phyloP scores from a whole-genome alignment of 2,329 filamentous ascomycete species.

The Xenosphaeropsis pyriputrescens region DNA sequence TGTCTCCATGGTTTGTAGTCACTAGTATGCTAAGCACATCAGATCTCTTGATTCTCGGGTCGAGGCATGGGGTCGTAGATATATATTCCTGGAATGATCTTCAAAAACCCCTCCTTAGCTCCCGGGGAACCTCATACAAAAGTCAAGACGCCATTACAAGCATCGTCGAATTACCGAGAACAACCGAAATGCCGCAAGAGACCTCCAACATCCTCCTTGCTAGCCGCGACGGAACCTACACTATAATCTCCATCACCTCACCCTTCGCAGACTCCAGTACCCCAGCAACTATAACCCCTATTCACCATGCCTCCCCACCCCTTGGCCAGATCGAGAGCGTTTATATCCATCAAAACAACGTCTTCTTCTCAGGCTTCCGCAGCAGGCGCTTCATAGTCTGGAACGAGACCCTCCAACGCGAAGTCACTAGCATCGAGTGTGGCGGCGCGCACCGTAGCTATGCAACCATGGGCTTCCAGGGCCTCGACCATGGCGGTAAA shows the following conservation, averaged over 20 bases:
- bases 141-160: conserved; percentile 48
- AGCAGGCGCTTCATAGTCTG: conserved; percentile 69
- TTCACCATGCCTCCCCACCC: conserved; percentile 55
- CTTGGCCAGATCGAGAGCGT: conserved; percentile 61
- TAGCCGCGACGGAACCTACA: conserved; percentile 62
- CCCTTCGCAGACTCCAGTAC: no score
- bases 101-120: background rate
- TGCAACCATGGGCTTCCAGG: conserved; percentile 26
- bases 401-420: conserved; percentile 57
- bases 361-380: conserved; percentile 64
- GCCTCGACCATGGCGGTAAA: conserved; percentile 22
- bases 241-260: conserved; percentile 32
- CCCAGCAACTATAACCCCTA: conserved; percentile 24
- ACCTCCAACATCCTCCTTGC: conserved; percentile 47
- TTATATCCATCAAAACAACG: no score
- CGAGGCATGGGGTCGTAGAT: conserved; percentile 36
- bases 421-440: conserved; percentile 61
- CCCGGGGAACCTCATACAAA: background rate
- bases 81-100: conserved; percentile 21
- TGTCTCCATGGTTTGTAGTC: conserved; percentile 30
- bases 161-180: conserved; percentile 32
- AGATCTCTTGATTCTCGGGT: conserved; percentile 33
- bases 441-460: conserved; percentile 76
- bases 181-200: background rate
- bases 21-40: conserved; percentile 28